These are phyloP conservation scores for Scedosporium boydii DNA, from an alignment of 2,329 filamentous ascomycete species.

Conservation along the genomic window DNA sequence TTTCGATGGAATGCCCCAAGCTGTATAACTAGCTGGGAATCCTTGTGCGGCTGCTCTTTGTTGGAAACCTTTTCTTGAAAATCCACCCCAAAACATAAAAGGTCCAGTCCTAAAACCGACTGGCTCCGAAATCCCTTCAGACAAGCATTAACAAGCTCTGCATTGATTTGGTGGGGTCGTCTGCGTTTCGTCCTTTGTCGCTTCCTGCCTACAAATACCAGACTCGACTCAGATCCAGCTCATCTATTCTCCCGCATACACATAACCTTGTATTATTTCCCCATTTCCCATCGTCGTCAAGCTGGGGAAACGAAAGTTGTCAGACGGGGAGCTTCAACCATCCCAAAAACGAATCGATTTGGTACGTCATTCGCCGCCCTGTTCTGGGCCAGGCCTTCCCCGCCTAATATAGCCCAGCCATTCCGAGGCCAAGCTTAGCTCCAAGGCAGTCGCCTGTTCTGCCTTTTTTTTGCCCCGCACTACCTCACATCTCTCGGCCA, in stretches of 20 bases:
- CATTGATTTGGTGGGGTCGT: background rate
- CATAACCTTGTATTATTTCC: background rate
- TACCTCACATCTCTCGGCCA: background rate
- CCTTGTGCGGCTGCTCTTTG: too few relatives aligned
- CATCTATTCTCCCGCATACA: background rate
- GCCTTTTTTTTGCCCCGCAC: background rate
- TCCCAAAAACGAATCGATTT: conserved; percentile 52
- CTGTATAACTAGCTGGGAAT: too few relatives aligned
- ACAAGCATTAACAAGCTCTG: background rate
- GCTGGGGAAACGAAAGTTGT: conserved; percentile 61
- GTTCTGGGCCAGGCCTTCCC: conserved; percentile 1
- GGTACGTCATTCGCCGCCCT: conserved; percentile 31
- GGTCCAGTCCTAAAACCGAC: too few relatives aligned
- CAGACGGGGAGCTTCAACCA: conserved; percentile 47
- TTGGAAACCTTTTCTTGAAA: too few relatives aligned
- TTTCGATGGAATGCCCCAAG: too few relatives aligned
- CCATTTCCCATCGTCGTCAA: conserved; percentile 27
- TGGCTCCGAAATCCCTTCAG: too few relatives aligned
- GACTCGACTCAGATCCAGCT: background rate
- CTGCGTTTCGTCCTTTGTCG: conserved; percentile 1
- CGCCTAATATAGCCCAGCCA: conserved; percentile 1
- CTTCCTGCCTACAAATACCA: background rate
- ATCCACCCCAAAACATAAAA: too few relatives aligned
- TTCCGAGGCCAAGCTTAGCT: background rate
- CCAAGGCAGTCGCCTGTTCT: background rate